A percentile compares a stretch with the other conserved stretches of the same genome.
phyloP scores from a whole-genome alignment of 164 flowering plant genomes.

The Umbilicus rupestris region DNA sequence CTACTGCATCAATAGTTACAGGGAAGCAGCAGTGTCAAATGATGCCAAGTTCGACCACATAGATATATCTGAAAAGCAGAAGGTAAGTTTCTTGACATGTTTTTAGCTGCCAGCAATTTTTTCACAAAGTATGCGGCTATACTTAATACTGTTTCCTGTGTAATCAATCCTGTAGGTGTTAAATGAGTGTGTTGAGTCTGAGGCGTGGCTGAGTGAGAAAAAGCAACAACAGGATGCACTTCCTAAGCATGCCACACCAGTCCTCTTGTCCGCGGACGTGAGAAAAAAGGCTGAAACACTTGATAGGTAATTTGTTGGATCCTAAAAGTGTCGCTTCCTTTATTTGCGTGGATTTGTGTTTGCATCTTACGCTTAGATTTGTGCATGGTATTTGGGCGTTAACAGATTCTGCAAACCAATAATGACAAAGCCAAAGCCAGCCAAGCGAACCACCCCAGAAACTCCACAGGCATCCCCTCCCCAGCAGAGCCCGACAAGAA shows the following conservation, averaged over 20 bases:
- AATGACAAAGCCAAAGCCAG: constrained; percentile 74
- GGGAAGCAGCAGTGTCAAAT: constrained; percentile 75
- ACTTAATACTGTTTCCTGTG: too few species aligned
- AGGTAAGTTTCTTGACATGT: constrained; percentile 34
- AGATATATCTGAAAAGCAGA: constrained; percentile 72
- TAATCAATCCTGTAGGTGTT: constrained; percentile 60
- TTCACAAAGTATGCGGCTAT: too few species aligned
- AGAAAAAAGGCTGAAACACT: constrained; percentile 73
- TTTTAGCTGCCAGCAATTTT: too few species aligned
- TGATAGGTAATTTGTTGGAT: constrained; percentile 60
- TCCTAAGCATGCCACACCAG: constrained; percentile 72
- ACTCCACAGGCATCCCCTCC: constrained; percentile 18
- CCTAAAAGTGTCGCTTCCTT: too few species aligned
- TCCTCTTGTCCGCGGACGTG: constrained; percentile 60
- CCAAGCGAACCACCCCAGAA: constrained; percentile 50
- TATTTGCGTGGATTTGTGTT: background rate
- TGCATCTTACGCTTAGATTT: background rate
- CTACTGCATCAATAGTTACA: constrained; percentile 70
- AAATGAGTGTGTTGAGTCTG: constrained; percentile 81
- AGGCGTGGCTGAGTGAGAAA: constrained; percentile 87
- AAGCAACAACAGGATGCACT: constrained; percentile 73
- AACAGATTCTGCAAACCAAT: constrained; percentile 72
- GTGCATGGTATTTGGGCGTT: background rate
- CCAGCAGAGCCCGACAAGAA: constrained; percentile 24
- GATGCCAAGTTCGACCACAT: constrained; percentile 91